These are phyloP conservation scores for Gossypioides kirkii DNA, from an alignment of 345 rosid species.

Conservation along the genomic window DNA sequence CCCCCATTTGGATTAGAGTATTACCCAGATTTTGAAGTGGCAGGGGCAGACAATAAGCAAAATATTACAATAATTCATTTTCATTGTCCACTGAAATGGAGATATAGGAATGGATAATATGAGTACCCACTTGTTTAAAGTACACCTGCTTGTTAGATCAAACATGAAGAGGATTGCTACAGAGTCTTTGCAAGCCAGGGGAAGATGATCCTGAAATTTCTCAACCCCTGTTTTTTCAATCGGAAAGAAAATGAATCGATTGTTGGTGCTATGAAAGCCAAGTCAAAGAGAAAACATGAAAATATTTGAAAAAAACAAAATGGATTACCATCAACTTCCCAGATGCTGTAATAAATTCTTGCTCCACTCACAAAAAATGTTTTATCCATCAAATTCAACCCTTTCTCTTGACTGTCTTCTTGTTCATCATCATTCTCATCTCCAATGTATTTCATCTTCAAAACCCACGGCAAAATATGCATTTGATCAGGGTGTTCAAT, in stretches of 20 bases:
- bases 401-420: slow-evolving; percentile 30
- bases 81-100: background rate
- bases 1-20: background rate
- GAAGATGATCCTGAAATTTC: slow-evolving; percentile 43
- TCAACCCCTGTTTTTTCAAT: slow-evolving; percentile 41
- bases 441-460: slow-evolving; percentile 77
- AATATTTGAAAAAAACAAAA: background rate
- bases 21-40: background rate
- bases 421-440: slow-evolving; percentile 42
- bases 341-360: slow-evolving; percentile 66
- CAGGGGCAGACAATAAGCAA: background rate
- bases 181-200: slow-evolving; percentile 77
- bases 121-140: slow-evolving; percentile 47
- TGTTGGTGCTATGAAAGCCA: background rate
- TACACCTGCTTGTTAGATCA: slow-evolving; percentile 83
- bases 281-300: background rate
- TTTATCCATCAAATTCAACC: slow-evolving; percentile 65
- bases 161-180: slow-evolving; percentile 86
- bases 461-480: background rate
- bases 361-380: slow-evolving; percentile 66
- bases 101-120: background rate
- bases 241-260: background rate
- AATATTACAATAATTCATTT: background rate
- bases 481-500: background rate
- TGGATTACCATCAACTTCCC: slow-evolving; percentile 71